Evolutionary conservation across 192 early-diverging fungal genomes (phyloP).

Genomic region (Coemansia sp.): DNA sequence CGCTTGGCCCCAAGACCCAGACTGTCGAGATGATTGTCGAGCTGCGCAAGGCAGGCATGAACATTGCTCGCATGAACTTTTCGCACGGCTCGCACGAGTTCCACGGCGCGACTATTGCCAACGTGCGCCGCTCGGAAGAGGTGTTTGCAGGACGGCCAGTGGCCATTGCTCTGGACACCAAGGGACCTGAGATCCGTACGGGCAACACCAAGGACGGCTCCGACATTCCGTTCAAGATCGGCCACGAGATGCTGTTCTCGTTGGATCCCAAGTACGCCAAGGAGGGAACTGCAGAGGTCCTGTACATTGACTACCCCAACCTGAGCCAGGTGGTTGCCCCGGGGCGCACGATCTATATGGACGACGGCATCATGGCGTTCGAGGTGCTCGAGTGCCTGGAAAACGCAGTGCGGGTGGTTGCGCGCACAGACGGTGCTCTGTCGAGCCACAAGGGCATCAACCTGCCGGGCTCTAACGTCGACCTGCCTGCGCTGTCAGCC

Average conservation of each 20-base stretch:
- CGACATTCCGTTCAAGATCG: conserved; percentile 70
- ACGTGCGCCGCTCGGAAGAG: conserved; percentile 60
- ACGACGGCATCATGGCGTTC: conserved; percentile 96
- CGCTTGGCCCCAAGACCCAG: conserved; percentile 79
- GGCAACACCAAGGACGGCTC: conserved; percentile 73
- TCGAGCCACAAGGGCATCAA: conserved; percentile 96
- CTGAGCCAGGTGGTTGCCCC: conserved; percentile 71
- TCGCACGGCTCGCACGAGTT: conserved; percentile 70
- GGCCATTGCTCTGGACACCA: conserved; percentile 80
- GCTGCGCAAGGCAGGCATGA: conserved; percentile 76
- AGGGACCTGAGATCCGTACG: conserved; percentile 87
- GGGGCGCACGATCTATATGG: conserved; percentile 81
- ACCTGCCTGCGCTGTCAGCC: conserved; percentile 91
- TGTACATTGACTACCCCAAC: conserved; percentile 84
- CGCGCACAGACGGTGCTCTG: conserved; percentile 83
- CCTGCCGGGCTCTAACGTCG: conserved; percentile 84
- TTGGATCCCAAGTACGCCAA: conserved; percentile 64
- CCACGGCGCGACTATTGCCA: conserved; percentile 72
- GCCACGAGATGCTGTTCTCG: conserved; percentile 79
- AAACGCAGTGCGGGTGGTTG: conserved; percentile 66
- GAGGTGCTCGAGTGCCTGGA: conserved; percentile 74
- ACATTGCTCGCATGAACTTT: conserved; percentile 80
- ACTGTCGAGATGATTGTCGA: conserved; percentile 66
- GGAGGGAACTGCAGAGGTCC: conserved; percentile 61
- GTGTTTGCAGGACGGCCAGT: conserved; percentile 51